Evolutionary conservation across 495 filamentous ascomycete genomes (phyloP), one percentile per base, ranked within the genome.

Genomic region (Barbatosphaeria neglecta): DNA sequence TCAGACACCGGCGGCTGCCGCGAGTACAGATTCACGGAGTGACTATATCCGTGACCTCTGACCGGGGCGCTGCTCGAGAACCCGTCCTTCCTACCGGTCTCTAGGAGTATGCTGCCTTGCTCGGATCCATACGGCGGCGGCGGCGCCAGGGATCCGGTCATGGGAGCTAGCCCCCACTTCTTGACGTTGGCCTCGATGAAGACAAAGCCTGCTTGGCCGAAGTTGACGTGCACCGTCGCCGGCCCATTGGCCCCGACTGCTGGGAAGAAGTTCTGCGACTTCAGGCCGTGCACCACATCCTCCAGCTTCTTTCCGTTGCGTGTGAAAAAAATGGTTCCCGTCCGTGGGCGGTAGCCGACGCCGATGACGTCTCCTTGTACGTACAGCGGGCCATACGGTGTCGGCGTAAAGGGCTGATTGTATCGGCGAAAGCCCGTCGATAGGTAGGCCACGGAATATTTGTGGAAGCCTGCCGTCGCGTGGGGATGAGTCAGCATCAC

Each of bases 131-230:
- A 98, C 4, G 92, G 93, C 37, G 92, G 92, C 24, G 92, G 92
- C 13, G 92, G 93, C 35, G 90, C 93, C 33, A 97, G 73, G 58
- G 86, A 93, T 35, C 92, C 92, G 1, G 90, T 94, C 77, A 93
- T 93, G 11, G 92, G 92, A 40, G 92, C 92, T 44, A 98, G 68
- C 6, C 92, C 92, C 92, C 92, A 97, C 74, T 96, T 97, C 76
- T 98, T 98, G 31, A 98, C 92, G 53, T 98, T 98, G 37, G 88
- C 92, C 66, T 98, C 92, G 58, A 98, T 97, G 58, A 96, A 98
- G 16, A 97, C 92, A 55, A 96, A 98, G 35, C 92, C 92, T 54
- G 88, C 83, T 60, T 98, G 92, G 3, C 92, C 92, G 61, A 98
- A 95, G 61, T 98, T 98, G 54, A 98, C 92, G 61, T 97, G 90